These are phyloP conservation scores for Fusarium siculi DNA, from an alignment of 2,329 filamentous ascomycete species.

Conservation along the genomic window DNA sequence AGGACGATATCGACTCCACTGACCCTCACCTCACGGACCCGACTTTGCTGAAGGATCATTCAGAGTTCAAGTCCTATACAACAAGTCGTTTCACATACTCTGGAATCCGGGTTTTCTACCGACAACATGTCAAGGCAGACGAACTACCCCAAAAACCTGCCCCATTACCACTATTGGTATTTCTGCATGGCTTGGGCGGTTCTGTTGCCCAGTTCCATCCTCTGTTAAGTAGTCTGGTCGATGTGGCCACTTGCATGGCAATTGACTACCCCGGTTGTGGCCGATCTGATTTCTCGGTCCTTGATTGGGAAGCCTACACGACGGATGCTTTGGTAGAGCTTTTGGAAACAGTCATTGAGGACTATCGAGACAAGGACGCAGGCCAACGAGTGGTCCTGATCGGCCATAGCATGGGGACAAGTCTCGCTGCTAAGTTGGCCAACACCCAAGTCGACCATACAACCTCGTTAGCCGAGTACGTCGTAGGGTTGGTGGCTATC, in stretches of 20 bases:
- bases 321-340: slow-evolving; percentile 80
- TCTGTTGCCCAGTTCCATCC: slow-evolving; percentile 89
- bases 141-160: slow-evolving; percentile 79
- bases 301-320: slow-evolving; percentile 80
- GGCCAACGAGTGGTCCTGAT: slow-evolving; percentile 81
- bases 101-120: slow-evolving; percentile 83
- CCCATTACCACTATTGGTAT: slow-evolving; percentile 86
- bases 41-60: slow-evolving; percentile 81
- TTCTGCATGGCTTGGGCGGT: slow-evolving; percentile 93
- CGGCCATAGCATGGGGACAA: slow-evolving; percentile 91
- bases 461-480: slow-evolving; percentile 66
- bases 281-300: slow-evolving; percentile 77
- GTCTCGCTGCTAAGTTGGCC: slow-evolving; percentile 78
- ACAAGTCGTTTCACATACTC: slow-evolving; percentile 78
- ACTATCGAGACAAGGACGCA: slow-evolving; percentile 72
- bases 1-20: slow-evolving; percentile 41
- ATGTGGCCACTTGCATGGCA: slow-evolving; percentile 82
- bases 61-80: slow-evolving; percentile 76
- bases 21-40: slow-evolving; percentile 73
- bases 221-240: slow-evolving; percentile 81
- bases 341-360: slow-evolving; percentile 77
- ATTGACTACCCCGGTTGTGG: slow-evolving; percentile 94
- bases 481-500: slow-evolving; percentile 82
- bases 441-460: slow-evolving; percentile 55
- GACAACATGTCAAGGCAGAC: slow-evolving; percentile 82